Conservation (phyloP, 495 filamentous ascomycete genomes). For the Podospora appendiculata region DNA sequence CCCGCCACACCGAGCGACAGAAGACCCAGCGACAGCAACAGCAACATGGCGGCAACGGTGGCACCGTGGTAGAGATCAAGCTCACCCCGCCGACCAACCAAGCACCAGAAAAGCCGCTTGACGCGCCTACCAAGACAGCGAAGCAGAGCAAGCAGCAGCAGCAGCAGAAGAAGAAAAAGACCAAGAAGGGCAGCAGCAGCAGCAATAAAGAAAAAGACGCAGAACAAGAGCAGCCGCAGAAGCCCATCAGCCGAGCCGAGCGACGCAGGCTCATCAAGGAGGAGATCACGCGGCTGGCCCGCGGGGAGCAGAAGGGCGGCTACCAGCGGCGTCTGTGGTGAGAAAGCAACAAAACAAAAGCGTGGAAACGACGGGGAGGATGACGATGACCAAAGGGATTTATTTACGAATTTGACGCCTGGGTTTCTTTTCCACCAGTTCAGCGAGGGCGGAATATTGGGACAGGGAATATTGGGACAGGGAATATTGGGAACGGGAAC, state of each 20-base stretch:
- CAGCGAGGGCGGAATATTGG: too few species aligned
- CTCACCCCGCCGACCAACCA: too few species aligned
- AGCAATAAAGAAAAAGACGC: constrained; percentile 7
- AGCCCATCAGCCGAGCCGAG: constrained; percentile 36
- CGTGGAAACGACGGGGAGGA: not conserved
- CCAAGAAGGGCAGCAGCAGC: constrained; percentile 1
- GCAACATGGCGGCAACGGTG: not conserved
- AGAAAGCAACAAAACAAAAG: not conserved
- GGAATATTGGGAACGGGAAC: too few species aligned
- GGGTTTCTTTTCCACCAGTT: too few species aligned
- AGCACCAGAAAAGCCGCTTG: too few species aligned
- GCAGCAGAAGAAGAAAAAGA: constrained; percentile 6
- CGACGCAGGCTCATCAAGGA: constrained; percentile 43
- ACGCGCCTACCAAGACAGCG: not conserved
- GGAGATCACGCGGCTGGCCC: constrained; percentile 36
- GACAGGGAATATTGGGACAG: too few species aligned
- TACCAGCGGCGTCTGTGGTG: constrained; percentile 42
- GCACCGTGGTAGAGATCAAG: too few species aligned
- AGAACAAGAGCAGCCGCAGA: constrained; percentile 12
- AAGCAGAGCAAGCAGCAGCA: not conserved
- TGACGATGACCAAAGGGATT: not conserved
- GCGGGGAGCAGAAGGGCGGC: constrained; percentile 30
- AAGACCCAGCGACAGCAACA: not conserved
- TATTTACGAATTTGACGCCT: too few species aligned
- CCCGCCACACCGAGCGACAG: not conserved